Percentiles rank a stretch among this genome's conserved stretches.
These are phyloP conservation scores for Ceratobasidium sp. DNA, from an alignment of 1,284 basidiomycete species.

Conservation along the genomic window DNA sequence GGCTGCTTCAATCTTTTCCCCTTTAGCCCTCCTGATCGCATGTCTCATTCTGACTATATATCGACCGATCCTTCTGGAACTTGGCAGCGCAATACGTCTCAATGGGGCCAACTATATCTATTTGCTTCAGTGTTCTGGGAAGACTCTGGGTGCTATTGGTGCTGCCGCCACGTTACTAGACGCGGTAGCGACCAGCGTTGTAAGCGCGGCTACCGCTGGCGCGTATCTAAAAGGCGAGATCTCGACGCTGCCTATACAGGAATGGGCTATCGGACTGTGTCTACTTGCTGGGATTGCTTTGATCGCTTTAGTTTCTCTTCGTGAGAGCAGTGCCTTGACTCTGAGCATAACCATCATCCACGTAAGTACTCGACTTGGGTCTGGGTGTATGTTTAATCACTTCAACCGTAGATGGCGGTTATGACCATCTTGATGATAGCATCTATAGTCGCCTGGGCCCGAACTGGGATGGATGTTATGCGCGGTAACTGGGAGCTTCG, in stretches of 20 bases:
- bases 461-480: constrained; percentile 63
- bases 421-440: constrained; percentile 68
- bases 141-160: constrained; percentile 69
- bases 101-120: constrained; percentile 78
- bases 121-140: constrained; percentile 72
- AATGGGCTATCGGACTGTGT: constrained; percentile 63
- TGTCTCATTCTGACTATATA: constrained; percentile 72
- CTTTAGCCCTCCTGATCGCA: constrained; percentile 72
- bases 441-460: constrained; percentile 65
- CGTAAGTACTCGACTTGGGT: constrained; percentile 57
- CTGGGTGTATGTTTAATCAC: constrained; percentile 12
- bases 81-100: constrained; percentile 73
- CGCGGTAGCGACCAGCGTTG: constrained; percentile 72
- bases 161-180: constrained; percentile 74
- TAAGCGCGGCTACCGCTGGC: constrained; percentile 76
- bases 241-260: constrained; percentile 64
- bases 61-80: constrained; percentile 77
- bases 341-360: constrained; percentile 69
- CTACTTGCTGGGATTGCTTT: constrained; percentile 66
- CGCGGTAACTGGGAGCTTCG: constrained; percentile 66
- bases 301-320: constrained; percentile 69
- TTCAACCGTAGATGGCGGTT: constrained; percentile 61
- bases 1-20: constrained; percentile 71
- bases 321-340: constrained; percentile 71
- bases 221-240: constrained; percentile 75